These are phyloP conservation scores for Hygrophila difformis DNA, from an alignment of 257 asterid genomes.

Conservation along the genomic window DNA sequence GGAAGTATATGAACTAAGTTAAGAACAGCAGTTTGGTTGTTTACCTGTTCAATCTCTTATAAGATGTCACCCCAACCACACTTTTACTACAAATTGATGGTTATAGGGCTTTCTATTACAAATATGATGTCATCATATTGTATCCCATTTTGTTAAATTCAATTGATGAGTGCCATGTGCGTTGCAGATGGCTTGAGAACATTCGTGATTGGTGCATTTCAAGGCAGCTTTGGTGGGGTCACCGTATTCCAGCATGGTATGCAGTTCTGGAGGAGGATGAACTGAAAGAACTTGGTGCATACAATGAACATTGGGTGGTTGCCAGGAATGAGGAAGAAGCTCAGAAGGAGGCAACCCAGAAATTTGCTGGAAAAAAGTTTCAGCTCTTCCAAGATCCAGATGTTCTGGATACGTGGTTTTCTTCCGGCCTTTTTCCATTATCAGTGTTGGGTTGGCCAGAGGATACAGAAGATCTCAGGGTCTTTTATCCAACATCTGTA, in stretches of 20 bases:
- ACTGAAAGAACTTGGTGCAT: conserved; percentile 58
- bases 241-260: conserved; percentile 92
- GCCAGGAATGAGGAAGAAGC: conserved; percentile 76
- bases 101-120: too few species aligned
- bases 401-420: conserved; percentile 95
- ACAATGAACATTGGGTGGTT: conserved; percentile 73
- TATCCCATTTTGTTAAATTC: conserved; percentile 5
- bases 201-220: conserved; percentile 98
- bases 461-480: conserved; percentile 57
- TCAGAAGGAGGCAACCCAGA: conserved; percentile 42
- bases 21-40: neutral
- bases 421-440: conserved; percentile 84
- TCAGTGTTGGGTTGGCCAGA: conserved; percentile 97
- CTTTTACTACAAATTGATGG: too few species aligned
- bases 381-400: conserved; percentile 79
- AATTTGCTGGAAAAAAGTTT: conserved; percentile 52
- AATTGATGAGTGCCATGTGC: conserved; percentile 10
- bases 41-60: too few species aligned
- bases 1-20: too few species aligned
- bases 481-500: conserved; percentile 85
- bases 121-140: neutral
- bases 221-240: conserved; percentile 99
- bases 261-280: conserved; percentile 62
- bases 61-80: too few species aligned
- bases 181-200: conserved; percentile 92